Conservation (phyloP, 164 flowering plant species). For the Kalanchoe fedtschenkoi region DNA sequence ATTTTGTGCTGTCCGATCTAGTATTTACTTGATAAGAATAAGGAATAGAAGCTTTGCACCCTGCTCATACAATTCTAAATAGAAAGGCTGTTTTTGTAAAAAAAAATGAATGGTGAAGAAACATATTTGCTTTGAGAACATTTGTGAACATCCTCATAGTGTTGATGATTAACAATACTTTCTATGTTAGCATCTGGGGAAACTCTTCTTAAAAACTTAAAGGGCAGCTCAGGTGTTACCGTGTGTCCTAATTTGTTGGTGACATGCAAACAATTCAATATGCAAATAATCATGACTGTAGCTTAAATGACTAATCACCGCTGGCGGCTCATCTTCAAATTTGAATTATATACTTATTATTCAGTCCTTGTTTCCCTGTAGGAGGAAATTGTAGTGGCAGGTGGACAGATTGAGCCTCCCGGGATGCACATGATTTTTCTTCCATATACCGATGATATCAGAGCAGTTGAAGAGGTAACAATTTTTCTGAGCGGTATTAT, state of each 20-base stretch:
- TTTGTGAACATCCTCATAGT: too few species aligned
- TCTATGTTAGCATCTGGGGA: not conserved
- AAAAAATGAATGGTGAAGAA: too few species aligned
- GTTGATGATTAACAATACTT: too few species aligned
- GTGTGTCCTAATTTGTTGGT: not conserved
- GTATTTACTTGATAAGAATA: not conserved
- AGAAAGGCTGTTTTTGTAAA: too few species aligned
- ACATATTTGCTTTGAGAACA: too few species aligned
- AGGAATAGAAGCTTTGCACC: not conserved
- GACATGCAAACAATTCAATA: not conserved
- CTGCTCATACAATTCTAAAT: not conserved
- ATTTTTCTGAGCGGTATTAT: not conserved
- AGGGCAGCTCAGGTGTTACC: not conserved
- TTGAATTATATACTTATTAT: conserved; percentile 1
- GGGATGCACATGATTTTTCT: conserved; percentile 99
- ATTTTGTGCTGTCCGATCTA: not conserved
- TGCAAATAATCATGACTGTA: not conserved
- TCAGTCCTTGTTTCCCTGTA: conserved; percentile 19
- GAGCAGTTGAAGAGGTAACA: conserved; percentile 75
- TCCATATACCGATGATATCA: conserved; percentile 86
- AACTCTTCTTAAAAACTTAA: not conserved
- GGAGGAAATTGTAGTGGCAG: conserved; percentile 58
- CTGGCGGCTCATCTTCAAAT: not conserved
- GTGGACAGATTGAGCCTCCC: conserved; percentile 97
- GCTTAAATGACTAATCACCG: not conserved